Evolutionary conservation across 768 basidiomycete species (phyloP).

Genomic region (Rickenella mellea): DNA sequence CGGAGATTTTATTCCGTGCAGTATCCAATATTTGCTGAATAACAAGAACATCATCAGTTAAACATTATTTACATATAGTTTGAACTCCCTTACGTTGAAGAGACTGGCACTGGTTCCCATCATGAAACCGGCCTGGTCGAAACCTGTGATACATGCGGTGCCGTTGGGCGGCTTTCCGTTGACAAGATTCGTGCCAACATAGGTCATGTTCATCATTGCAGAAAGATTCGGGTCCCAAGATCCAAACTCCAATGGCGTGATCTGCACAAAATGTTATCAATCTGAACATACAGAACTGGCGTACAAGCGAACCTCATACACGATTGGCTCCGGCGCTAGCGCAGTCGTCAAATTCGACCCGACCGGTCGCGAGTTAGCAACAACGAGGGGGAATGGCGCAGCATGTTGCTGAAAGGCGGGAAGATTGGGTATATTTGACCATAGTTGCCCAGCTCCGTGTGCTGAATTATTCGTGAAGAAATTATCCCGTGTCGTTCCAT

Average conservation of each 20-base stretch:
- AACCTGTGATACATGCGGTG: constrained; percentile 59
- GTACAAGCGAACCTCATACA: constrained; percentile 44
- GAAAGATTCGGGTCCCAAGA: constrained; percentile 66
- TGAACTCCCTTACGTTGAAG: constrained; percentile 39
- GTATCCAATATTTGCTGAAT: constrained; percentile 43
- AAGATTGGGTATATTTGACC: constrained; percentile 46
- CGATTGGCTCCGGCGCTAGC: constrained; percentile 32
- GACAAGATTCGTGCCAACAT: constrained; percentile 53
- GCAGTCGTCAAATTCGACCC: constrained; percentile 32
- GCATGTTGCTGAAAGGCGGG: constrained; percentile 38
- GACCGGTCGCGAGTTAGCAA: constrained; percentile 42
- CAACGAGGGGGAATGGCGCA: constrained; percentile 61
- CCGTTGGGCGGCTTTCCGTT: constrained; percentile 46
- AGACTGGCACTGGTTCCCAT: constrained; percentile 68
- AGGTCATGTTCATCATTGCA: constrained; percentile 57
- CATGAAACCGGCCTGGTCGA: constrained; percentile 66
- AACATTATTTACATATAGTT: neutral
- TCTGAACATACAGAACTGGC: neutral
- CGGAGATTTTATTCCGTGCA: constrained; percentile 29
- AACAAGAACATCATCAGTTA: neutral
- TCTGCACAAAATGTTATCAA: constrained; percentile 22
- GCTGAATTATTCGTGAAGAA: constrained; percentile 49
- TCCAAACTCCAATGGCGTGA: constrained; percentile 58
- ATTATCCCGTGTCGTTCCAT: constrained; percentile 46
- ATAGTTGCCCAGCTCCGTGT: constrained; percentile 68